Conservation (phyloP, 495 filamentous ascomycete genomes). For the Neurospora sp. region DNA sequence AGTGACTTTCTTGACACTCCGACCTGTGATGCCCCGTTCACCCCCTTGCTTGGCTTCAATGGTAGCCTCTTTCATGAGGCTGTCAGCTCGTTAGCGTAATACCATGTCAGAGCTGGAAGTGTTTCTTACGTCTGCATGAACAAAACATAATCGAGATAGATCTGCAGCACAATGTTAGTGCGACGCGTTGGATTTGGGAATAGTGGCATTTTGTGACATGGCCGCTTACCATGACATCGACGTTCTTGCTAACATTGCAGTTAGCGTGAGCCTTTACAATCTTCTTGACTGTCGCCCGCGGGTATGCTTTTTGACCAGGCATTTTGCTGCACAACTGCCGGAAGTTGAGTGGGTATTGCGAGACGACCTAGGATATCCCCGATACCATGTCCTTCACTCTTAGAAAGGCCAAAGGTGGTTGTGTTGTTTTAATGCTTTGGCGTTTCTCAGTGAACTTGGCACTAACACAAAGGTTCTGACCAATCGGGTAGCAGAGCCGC, state of each 20-base stretch:
- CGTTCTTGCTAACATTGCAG: constrained; percentile 70
- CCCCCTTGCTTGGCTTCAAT: constrained; percentile 66
- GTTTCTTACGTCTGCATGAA: constrained; percentile 73
- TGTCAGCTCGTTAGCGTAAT: constrained; percentile 25
- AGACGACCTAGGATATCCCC: too few relatives aligned
- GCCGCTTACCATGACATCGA: constrained; percentile 66
- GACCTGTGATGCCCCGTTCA: constrained; percentile 61
- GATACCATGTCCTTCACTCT: too few relatives aligned
- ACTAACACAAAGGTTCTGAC: not conserved
- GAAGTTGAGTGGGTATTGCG: too few relatives aligned
- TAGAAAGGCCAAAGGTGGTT: not conserved
- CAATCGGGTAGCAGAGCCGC: constrained; percentile 10
- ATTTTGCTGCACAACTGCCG: constrained; percentile 6
- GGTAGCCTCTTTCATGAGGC: constrained; percentile 73
- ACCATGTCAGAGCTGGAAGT: not conserved
- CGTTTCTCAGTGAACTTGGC: not conserved
- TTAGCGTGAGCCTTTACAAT: constrained; percentile 85
- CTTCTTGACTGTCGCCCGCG: constrained; percentile 72
- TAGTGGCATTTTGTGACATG: not conserved
- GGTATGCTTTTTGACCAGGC: constrained; percentile 65
- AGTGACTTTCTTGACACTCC: constrained; percentile 65
- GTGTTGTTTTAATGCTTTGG: not conserved
- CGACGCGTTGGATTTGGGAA: constrained; percentile 1
- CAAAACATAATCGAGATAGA: constrained; percentile 81
- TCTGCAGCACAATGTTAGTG: constrained; percentile 35